Conservation (phyloP, 192 early-diverging fungal species). For the Coemansia aciculifera region DNA sequence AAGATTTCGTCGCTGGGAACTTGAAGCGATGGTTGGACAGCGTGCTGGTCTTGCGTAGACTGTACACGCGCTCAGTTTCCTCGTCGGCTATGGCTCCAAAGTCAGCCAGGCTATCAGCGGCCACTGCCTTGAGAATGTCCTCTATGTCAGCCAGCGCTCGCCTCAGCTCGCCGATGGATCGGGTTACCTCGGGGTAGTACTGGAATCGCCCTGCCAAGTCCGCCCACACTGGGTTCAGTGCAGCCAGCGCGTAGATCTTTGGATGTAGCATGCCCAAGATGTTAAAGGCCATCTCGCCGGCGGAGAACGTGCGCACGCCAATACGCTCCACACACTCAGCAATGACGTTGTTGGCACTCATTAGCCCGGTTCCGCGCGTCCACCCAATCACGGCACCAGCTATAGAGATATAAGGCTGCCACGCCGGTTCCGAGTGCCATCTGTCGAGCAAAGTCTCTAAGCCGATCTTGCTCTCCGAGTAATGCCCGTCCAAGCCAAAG, state of each 20-base stretch:
- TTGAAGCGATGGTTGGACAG: constrained; percentile 92
- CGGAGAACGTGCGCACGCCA: constrained; percentile 89
- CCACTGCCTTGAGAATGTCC: constrained; percentile 84
- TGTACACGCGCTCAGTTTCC: constrained; percentile 60
- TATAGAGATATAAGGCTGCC: constrained; percentile 81
- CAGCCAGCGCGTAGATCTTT: constrained; percentile 68
- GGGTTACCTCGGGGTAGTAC: constrained; percentile 60
- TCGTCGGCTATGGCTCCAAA: constrained; percentile 73
- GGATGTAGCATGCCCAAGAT: constrained; percentile 86
- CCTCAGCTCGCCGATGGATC: constrained; percentile 10
- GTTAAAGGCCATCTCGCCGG: constrained; percentile 94
- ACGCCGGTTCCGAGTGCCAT: constrained; percentile 82
- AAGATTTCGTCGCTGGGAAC: constrained; percentile 67
- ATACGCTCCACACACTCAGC: constrained; percentile 70
- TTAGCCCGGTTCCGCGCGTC: constrained; percentile 95
- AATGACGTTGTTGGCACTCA: constrained; percentile 87
- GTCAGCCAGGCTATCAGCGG: constrained; percentile 75
- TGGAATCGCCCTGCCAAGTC: constrained; percentile 94
- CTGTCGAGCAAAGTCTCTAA: constrained; percentile 91
- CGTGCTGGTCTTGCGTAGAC: constrained; percentile 86
- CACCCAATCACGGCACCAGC: constrained; percentile 94
- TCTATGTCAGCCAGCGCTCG: constrained; percentile 75
- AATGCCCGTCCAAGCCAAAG: constrained; percentile 90
- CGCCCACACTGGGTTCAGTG: constrained; percentile 84
- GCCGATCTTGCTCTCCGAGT: constrained; percentile 90